Percentiles rank a stretch among this genome's conserved stretches.
These are phyloP conservation scores for Pseudognaphalium luteoalbum DNA, from an alignment of 129 eudicot genomes.

Conservation along the genomic window DNA sequence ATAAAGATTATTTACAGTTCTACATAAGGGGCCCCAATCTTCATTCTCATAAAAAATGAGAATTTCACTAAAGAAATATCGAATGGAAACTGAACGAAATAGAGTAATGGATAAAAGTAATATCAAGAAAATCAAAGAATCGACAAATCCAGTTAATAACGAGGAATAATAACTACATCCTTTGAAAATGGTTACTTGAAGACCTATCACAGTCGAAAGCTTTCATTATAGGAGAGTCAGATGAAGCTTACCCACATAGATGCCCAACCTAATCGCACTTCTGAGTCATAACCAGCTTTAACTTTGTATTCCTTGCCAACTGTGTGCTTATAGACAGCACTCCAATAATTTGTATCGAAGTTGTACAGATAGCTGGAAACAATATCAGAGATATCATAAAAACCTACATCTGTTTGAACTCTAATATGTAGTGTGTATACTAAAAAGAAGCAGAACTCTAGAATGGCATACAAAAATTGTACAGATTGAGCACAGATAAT, in stretches of 20 bases:
- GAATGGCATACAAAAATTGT: not conserved
- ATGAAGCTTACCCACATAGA: constrained; percentile 79
- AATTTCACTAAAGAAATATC: not conserved
- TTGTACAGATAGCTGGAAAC: constrained; percentile 68
- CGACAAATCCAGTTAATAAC: not conserved
- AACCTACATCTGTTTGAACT: constrained; percentile 11
- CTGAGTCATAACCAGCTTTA: constrained; percentile 95
- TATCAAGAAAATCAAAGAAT: not conserved
- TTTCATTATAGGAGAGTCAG: not conserved
- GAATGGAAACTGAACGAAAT: not conserved
- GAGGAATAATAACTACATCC: not conserved
- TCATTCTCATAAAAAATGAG: not conserved
- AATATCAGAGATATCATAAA: constrained; percentile 17
- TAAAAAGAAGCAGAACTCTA: not conserved
- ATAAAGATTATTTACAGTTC: not conserved
- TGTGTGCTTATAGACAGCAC: constrained; percentile 79
- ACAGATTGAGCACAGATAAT: constrained; percentile 20
- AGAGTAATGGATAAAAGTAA: not conserved
- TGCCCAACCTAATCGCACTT: constrained; percentile 88
- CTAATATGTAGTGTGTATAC: not conserved
- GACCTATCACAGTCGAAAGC: not conserved
- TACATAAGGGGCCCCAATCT: not conserved
- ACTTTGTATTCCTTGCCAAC: constrained; percentile 81
- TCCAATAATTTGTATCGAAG: constrained; percentile 80
- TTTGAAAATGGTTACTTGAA: not conserved